These are phyloP conservation scores for Solanum boliviense DNA, from an alignment of 257 asterid genomes.

Conservation along the genomic window DNA sequence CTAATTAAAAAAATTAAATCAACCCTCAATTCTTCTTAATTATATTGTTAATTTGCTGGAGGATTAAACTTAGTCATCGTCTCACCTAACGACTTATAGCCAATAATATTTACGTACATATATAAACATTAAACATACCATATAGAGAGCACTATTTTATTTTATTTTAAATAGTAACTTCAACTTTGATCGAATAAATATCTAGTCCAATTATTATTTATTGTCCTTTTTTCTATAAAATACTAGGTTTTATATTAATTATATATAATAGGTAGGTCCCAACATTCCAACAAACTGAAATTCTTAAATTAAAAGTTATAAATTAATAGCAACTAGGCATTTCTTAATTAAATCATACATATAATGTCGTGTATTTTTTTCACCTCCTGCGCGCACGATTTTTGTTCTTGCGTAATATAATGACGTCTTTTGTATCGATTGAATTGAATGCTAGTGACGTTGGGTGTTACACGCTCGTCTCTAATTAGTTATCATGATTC, in stretches of 20 bases:
- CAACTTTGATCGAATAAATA: background rate
- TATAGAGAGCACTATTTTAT: background rate
- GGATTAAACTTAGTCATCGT: background rate
- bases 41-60: background rate
- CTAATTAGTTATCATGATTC: too few species aligned
- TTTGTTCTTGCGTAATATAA: background rate
- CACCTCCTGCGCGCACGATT: background rate
- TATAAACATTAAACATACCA: background rate
- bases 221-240: background rate
- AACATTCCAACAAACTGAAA: background rate
- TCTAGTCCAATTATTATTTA: background rate
- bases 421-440: background rate
- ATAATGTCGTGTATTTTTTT: background rate
- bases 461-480: background rate
- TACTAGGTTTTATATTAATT: background rate
- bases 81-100: background rate
- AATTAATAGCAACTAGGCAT: background rate
- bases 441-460: too few species aligned
- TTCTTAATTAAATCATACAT: background rate
- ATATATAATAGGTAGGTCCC: background rate
- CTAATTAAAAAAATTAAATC: background rate
- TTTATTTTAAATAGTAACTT: background rate
- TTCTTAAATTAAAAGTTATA: background rate
- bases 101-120: background rate
- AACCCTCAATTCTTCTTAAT: background rate